These are phyloP conservation scores for Microbotryum lychnidis-dioicae DNA, from an alignment of 1,284 basidiomycete genomes.

Conservation along the genomic window DNA sequence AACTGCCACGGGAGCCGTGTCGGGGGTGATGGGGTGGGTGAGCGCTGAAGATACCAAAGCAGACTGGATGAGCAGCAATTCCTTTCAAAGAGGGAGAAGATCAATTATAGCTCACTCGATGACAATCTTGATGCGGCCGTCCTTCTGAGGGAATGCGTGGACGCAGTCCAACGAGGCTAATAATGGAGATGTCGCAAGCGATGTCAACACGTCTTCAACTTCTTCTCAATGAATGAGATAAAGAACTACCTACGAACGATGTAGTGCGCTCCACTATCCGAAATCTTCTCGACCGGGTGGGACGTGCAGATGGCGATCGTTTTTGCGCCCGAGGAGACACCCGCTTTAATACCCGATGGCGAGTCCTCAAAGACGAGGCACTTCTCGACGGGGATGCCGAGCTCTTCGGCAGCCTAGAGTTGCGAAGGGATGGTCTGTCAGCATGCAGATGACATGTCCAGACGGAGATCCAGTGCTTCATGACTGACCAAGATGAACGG, in stretches of 20 bases:
- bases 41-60: constrained; percentile 12
- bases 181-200: constrained; percentile 6
- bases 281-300: constrained; percentile 49
- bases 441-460: neutral
- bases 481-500: constrained; percentile 18
- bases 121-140: constrained; percentile 29
- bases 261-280: constrained; percentile 59
- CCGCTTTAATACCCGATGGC: constrained; percentile 62
- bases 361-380: constrained; percentile 68
- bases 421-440: constrained; percentile 40
- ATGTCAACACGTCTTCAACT: neutral
- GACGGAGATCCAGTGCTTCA: neutral
- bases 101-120: neutral
- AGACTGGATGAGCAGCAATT: neutral
- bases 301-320: constrained; percentile 65
- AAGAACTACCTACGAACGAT: constrained; percentile 33
- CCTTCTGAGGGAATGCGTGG: constrained; percentile 24
- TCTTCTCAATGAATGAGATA: neutral
- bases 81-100: neutral
- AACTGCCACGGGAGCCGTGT: constrained; percentile 28
- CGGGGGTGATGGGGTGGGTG: constrained; percentile 28
- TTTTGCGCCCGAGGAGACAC: constrained; percentile 55
- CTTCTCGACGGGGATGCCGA: constrained; percentile 51
- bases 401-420: constrained; percentile 57
- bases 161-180: constrained; percentile 35